Conservation (phyloP, 2,329 filamentous ascomycete genomes). For the Diaporthe amygdali region DNA sequence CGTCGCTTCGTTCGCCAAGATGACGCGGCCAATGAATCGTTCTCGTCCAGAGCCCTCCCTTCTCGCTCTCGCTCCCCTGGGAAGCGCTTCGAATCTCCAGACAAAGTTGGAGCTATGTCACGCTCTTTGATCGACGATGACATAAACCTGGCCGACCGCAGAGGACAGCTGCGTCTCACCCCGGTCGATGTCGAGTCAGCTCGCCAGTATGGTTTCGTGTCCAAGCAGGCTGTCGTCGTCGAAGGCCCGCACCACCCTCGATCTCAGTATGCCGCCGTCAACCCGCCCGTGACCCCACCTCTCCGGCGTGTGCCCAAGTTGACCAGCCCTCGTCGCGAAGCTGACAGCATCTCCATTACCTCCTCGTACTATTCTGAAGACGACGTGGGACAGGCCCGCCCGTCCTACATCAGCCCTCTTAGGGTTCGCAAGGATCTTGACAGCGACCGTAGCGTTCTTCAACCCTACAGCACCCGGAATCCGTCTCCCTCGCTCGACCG, state of each 20-base stretch:
- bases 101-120: slow-evolving; percentile 14
- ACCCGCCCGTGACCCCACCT: slow-evolving; percentile 10
- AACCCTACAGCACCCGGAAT: background rate
- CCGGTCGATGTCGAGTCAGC: slow-evolving; percentile 13
- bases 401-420: slow-evolving; percentile 33
- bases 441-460: slow-evolving; percentile 21
- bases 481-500: slow-evolving; percentile 9
- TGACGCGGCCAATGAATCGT: background rate
- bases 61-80: slow-evolving; percentile 31
- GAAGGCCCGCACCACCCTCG: background rate
- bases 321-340: slow-evolving; percentile 8
- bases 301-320: slow-evolving; percentile 21
- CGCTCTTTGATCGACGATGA: background rate
- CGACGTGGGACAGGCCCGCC: slow-evolving; percentile 24
- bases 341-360: slow-evolving; percentile 25
- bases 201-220: slow-evolving; percentile 14
- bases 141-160: slow-evolving; percentile 2
- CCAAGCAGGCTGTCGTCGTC: slow-evolving; percentile 20
- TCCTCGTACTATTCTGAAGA: slow-evolving; percentile 41
- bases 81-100: slow-evolving; percentile 27
- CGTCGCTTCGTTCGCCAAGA: background rate
- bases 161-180: background rate
- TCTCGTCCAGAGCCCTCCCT: slow-evolving; percentile 9
- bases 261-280: slow-evolving; percentile 5
- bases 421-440: slow-evolving; percentile 29